These are phyloP conservation scores for Usnea hakonensis DNA, from an alignment of 495 filamentous ascomycete genomes.

Conservation along the genomic window DNA sequence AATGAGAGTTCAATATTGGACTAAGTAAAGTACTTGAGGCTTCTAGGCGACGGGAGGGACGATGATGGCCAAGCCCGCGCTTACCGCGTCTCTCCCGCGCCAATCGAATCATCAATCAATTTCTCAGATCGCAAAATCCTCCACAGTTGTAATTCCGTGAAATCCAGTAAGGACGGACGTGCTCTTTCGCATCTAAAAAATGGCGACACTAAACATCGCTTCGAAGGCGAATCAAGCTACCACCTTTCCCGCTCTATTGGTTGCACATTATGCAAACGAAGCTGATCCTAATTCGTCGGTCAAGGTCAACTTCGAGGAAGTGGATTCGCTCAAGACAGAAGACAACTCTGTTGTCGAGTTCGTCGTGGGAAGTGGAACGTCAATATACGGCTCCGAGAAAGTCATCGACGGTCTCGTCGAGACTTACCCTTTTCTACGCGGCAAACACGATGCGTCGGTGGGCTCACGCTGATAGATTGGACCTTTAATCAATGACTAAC, in stretches of 20 bases:
- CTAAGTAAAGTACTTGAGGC: no score
- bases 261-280: slow-evolving; percentile 45
- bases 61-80: neutral
- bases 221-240: slow-evolving; percentile 52
- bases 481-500: slow-evolving; percentile 6
- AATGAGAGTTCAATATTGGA: no score
- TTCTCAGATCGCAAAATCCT: no score
- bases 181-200: neutral
- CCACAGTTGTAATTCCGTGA: neutral
- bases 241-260: slow-evolving; percentile 41
- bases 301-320: slow-evolving; percentile 41
- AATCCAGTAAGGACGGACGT: no score
- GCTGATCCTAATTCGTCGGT: slow-evolving; percentile 38
- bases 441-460: slow-evolving; percentile 33
- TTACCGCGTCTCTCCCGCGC: neutral
- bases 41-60: no score
- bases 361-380: slow-evolving; percentile 26
- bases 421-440: slow-evolving; percentile 37
- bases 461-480: neutral
- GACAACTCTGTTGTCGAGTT: slow-evolving; percentile 41
- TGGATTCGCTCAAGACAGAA: slow-evolving; percentile 35
- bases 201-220: slow-evolving; percentile 45
- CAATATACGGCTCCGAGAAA: slow-evolving; percentile 33
- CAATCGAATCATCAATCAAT: neutral
- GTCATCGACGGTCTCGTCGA: slow-evolving; percentile 35